Conservation (phyloP, 345 rosid genomes). For the Excoecaria agallocha region DNA sequence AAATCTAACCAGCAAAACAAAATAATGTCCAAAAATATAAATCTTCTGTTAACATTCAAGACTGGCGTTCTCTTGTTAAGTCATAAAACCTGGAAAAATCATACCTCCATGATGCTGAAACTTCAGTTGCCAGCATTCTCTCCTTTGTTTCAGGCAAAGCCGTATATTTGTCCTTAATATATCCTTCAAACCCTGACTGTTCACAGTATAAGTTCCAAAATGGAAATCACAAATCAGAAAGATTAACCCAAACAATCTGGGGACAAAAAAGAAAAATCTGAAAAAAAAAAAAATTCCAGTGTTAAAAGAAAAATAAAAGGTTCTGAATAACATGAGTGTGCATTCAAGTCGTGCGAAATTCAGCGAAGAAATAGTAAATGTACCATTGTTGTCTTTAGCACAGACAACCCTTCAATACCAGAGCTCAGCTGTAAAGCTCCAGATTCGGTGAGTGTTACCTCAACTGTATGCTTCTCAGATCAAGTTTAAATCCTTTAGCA, state of each 20-base stretch:
- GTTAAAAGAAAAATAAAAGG: not conserved
- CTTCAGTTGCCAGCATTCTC: constrained; percentile 86
- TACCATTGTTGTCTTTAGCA: constrained; percentile 92
- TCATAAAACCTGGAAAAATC: constrained; percentile 1
- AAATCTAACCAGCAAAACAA: not conserved
- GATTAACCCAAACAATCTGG: not conserved
- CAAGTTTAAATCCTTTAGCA: constrained; percentile 82
- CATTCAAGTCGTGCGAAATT: not conserved
- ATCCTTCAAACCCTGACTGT: constrained; percentile 98
- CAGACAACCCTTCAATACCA: constrained; percentile 65
- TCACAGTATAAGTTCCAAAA: constrained; percentile 21
- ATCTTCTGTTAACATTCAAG: not conserved
- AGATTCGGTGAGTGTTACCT: constrained; percentile 63
- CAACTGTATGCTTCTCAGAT: constrained; percentile 78
- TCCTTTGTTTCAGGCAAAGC: constrained; percentile 88
- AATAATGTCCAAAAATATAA: not conserved
- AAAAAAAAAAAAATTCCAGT: not conserved
- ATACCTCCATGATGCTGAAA: constrained; percentile 89
- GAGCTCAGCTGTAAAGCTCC: constrained; percentile 64
- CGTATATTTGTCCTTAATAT: constrained; percentile 81
- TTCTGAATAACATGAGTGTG: constrained; percentile 2
- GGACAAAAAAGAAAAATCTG: not conserved
- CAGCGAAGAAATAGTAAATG: constrained; percentile 13
- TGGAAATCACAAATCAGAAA: constrained; percentile 13
- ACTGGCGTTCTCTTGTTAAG: not conserved